Percentiles rank a stretch among this genome's conserved stretches.
Evolutionary conservation across 1,284 basidiomycete genomes (phyloP).

Genomic region (Golubevia sp.): DNA sequence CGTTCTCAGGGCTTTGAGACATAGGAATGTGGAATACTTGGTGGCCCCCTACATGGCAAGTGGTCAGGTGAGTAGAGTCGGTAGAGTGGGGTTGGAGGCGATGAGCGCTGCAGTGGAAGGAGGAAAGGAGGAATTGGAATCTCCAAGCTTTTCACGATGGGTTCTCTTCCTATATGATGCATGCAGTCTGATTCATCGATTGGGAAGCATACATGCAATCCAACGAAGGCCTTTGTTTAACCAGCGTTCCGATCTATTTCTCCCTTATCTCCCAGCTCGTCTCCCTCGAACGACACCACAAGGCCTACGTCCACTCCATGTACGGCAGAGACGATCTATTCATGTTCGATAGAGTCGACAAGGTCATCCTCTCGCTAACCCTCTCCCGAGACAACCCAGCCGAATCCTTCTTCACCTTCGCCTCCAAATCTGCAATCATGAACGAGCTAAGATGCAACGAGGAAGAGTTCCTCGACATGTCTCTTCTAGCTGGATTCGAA

Average conservation of each 20-base stretch:
- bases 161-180: too few relatives aligned
- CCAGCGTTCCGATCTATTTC: neutral
- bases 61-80: conserved; percentile 79
- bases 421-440: conserved; percentile 79
- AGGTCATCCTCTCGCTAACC: conserved; percentile 82
- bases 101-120: neutral
- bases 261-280: conserved; percentile 70
- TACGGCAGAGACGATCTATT: conserved; percentile 88
- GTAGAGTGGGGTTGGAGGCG: neutral
- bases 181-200: neutral
- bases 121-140: neutral
- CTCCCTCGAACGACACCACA: conserved; percentile 89
- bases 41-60: conserved; percentile 92
- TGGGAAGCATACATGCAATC: neutral
- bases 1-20: conserved; percentile 88
- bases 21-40: conserved; percentile 93
- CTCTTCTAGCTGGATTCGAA: conserved; percentile 88
- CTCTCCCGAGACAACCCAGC: conserved; percentile 66
- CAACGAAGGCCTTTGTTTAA: neutral
- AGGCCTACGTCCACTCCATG: conserved; percentile 92
- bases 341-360: conserved; percentile 82
- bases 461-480: conserved; percentile 93
- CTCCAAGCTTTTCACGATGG: neutral
- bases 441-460: conserved; percentile 76
- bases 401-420: conserved; percentile 73